Percentiles rank a stretch among this genome's conserved stretches.
Conservation (phyloP, 2,329 filamentous ascomycete genomes). For the Aspergillus novoparasiticus region DNA sequence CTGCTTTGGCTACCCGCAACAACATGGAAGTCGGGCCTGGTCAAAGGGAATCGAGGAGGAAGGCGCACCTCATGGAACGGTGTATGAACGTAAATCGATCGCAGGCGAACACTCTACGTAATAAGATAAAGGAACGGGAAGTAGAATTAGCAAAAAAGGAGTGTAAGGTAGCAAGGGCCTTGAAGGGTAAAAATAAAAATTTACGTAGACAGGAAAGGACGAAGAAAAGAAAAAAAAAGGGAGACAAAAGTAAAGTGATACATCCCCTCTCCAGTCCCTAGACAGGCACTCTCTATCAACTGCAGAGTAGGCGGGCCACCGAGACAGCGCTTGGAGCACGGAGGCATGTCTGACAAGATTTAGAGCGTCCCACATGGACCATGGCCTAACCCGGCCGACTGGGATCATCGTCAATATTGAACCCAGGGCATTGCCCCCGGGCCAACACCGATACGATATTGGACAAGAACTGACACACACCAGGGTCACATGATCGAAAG, state of each 20-base stretch:
- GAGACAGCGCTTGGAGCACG: slow-evolving; percentile 26
- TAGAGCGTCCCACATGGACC: slow-evolving; percentile 24
- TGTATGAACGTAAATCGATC: not conserved
- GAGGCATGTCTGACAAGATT: slow-evolving; percentile 37
- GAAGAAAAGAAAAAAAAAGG: slow-evolving; percentile 12
- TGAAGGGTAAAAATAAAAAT: slow-evolving; percentile 1
- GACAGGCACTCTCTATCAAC: slow-evolving; percentile 17
- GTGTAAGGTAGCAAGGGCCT: not conserved
- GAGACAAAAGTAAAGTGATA: slow-evolving; percentile 24
- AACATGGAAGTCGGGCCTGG: slow-evolving; percentile 33
- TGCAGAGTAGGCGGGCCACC: slow-evolving; percentile 23
- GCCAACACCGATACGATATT: slow-evolving; percentile 27
- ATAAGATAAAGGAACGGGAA: slow-evolving; percentile 10
- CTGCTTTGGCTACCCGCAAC: slow-evolving; percentile 32
- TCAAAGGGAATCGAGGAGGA: slow-evolving; percentile 8
- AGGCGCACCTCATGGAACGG: slow-evolving; percentile 1
- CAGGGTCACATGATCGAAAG: slow-evolving; percentile 41
- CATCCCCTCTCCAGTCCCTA: slow-evolving; percentile 20
- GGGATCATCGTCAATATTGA: slow-evolving; percentile 29
- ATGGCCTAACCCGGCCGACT: slow-evolving; percentile 24
- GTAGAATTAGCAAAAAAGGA: not conserved
- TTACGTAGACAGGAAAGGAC: not conserved
- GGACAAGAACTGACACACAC: slow-evolving; percentile 26
- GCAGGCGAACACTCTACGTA: slow-evolving; percentile 1
- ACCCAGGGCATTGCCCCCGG: slow-evolving; percentile 22